These are phyloP conservation scores for Fusarium poae DNA, from an alignment of 2,329 filamentous ascomycete species.

Conservation along the genomic window DNA sequence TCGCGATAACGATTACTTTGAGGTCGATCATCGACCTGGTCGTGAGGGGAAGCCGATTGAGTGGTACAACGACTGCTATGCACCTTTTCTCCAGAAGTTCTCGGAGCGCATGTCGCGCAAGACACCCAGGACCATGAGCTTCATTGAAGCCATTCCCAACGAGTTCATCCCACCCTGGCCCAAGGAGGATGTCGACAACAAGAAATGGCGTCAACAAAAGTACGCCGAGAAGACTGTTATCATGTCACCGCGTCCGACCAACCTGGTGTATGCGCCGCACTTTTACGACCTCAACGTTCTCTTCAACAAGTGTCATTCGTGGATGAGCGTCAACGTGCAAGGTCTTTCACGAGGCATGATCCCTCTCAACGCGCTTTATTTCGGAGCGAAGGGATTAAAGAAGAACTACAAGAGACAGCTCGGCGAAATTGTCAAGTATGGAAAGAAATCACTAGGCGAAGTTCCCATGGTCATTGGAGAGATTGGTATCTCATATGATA, in stretches of 20 bases:
- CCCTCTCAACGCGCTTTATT: constrained; percentile 57
- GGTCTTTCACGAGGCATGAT: constrained; percentile 57
- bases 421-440: constrained; percentile 53
- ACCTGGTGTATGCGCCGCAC: constrained; percentile 58
- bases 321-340: constrained; percentile 59
- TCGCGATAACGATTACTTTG: constrained; percentile 54
- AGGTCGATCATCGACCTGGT: constrained; percentile 55
- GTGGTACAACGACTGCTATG: constrained; percentile 60
- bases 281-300: constrained; percentile 60
- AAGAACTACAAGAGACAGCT: constrained; percentile 58
- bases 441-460: constrained; percentile 50
- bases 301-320: constrained; percentile 54
- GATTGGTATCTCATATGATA: constrained; percentile 58
- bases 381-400: constrained; percentile 54
- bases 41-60: constrained; percentile 54
- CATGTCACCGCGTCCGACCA: constrained; percentile 46
- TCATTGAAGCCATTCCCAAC: constrained; percentile 59
- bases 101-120: constrained; percentile 52
- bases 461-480: constrained; percentile 57
- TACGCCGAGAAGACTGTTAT: constrained; percentile 51
- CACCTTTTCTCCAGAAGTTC: constrained; percentile 56
- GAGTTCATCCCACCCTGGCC: constrained; percentile 58
- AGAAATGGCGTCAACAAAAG: constrained; percentile 28
- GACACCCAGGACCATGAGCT: constrained; percentile 50
- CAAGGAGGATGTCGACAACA: constrained; percentile 23